phyloP scores from a whole-genome alignment of 768 basidiomycete species.

The Agaricus blazei region DNA sequence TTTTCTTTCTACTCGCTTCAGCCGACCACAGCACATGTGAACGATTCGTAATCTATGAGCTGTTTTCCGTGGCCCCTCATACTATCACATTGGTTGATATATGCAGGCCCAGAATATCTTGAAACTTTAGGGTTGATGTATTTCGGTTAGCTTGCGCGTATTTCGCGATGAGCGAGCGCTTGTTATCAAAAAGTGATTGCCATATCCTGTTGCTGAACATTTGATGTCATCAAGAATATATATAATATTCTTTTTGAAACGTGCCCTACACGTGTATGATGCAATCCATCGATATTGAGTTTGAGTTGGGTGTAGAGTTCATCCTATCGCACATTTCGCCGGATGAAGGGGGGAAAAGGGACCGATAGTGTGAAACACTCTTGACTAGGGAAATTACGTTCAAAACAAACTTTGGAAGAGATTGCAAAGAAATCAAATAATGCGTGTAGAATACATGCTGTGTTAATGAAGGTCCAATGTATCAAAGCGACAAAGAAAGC shows the following conservation, averaged over 20 bases:
- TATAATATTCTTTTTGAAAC: conserved; percentile 8
- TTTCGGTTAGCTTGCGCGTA: conserved; percentile 1
- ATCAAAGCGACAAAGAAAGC: background rate
- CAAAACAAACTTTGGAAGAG: background rate
- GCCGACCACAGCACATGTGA: conserved; percentile 4
- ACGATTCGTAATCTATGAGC: conserved; percentile 1
- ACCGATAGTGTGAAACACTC: background rate
- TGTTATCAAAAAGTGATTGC: background rate
- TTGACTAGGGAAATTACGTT: background rate
- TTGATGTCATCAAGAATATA: background rate
- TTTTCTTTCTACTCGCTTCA: background rate
- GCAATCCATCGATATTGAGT: conserved; percentile 19
- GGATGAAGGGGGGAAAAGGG: no score
- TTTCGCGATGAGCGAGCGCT: conserved; percentile 2
- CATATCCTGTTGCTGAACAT: conserved; percentile 2
- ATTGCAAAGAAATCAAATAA: conserved; percentile 7
- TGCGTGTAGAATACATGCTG: conserved; percentile 12
- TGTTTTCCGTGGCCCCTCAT: background rate
- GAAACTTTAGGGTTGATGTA: background rate
- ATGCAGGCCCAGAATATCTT: no score
- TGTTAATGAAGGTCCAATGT: conserved; percentile 8
- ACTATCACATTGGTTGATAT: no score
- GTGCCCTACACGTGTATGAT: conserved; percentile 22
- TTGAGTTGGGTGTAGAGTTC: background rate
- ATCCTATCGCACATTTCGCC: background rate